Conservation (phyloP, 2,329 filamentous ascomycete genomes). For the Claviceps humidiphila region DNA sequence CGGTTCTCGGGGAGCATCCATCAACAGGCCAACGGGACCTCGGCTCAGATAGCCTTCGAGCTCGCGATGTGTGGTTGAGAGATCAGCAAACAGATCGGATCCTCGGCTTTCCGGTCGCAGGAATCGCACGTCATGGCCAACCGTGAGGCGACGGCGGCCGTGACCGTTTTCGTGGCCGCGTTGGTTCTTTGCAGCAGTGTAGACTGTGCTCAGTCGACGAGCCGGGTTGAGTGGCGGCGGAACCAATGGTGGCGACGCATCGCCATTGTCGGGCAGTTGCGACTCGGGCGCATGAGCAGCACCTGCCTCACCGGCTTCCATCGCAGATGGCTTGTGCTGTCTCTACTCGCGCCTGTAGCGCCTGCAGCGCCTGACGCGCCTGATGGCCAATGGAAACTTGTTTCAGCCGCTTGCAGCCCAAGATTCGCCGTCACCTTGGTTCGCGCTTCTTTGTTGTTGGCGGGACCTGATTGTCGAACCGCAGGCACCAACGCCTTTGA, state of each 20-base stretch:
- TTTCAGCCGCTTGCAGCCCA: too few species aligned
- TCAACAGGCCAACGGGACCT: neutral
- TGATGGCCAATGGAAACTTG: too few species aligned
- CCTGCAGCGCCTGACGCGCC: neutral
- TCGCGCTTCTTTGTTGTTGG: too few species aligned
- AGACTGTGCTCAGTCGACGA: conserved; percentile 1
- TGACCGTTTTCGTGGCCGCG: neutral
- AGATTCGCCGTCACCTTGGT: too few species aligned
- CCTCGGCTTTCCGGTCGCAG: conserved; percentile 1
- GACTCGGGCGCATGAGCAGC: neutral
- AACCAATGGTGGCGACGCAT: conserved; percentile 2
- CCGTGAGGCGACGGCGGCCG: neutral
- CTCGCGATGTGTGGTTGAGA: conserved; percentile 7
- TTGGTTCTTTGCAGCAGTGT: neutral
- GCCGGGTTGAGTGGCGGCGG: conserved; percentile 3
- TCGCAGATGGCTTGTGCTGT: neutral
- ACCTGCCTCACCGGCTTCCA: neutral
- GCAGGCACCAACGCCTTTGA: too few species aligned
- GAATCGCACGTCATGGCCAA: neutral
- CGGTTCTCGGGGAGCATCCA: neutral
- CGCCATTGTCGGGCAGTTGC: conserved; percentile 2
- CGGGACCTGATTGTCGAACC: too few species aligned
- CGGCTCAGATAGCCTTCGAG: conserved; percentile 7
- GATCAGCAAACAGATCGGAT: conserved; percentile 8
- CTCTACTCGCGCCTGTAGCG: neutral